These are phyloP conservation scores for Petasospora fabianii DNA, from an alignment of 1,139 yeast genomes.

Conservation along the genomic window DNA sequence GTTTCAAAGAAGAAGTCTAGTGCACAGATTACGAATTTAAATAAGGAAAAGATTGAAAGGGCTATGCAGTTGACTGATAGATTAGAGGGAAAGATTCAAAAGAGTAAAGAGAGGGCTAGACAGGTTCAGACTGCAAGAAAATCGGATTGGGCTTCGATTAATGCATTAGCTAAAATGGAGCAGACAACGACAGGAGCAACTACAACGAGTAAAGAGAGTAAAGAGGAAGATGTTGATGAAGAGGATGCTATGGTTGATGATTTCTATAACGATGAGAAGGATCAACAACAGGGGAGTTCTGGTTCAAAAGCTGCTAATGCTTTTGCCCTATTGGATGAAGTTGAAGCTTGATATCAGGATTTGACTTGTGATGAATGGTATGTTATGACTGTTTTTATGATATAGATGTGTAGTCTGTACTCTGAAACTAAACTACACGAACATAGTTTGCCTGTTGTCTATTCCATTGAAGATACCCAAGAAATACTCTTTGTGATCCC, in stretches of 20 bases:
- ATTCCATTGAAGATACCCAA: no score
- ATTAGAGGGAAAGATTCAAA: constrained; percentile 56
- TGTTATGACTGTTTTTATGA: no score
- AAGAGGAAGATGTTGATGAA: constrained; percentile 28
- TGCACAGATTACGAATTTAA: constrained; percentile 33
- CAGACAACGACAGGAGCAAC: neutral
- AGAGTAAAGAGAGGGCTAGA: constrained; percentile 60
- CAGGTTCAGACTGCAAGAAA: constrained; percentile 60
- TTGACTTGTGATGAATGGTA: no score
- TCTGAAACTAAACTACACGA: no score
- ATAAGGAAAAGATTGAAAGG: constrained; percentile 41
- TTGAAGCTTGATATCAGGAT: constrained; percentile 49
- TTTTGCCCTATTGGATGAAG: constrained; percentile 46
- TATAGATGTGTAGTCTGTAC: no score
- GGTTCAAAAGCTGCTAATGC: constrained; percentile 30
- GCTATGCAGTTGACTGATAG: constrained; percentile 53
- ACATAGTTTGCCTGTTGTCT: no score
- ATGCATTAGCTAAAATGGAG: constrained; percentile 37
- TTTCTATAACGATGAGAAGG: constrained; percentile 17
- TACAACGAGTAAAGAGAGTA: constrained; percentile 6
- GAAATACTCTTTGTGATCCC: no score
- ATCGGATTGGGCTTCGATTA: constrained; percentile 70
- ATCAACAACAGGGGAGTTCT: constrained; percentile 17
- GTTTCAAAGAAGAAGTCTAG: constrained; percentile 27
- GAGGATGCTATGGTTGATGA: constrained; percentile 29